phyloP scores from a whole-genome alignment of 2,329 filamentous ascomycete species.

The Seiridium unicorne region DNA sequence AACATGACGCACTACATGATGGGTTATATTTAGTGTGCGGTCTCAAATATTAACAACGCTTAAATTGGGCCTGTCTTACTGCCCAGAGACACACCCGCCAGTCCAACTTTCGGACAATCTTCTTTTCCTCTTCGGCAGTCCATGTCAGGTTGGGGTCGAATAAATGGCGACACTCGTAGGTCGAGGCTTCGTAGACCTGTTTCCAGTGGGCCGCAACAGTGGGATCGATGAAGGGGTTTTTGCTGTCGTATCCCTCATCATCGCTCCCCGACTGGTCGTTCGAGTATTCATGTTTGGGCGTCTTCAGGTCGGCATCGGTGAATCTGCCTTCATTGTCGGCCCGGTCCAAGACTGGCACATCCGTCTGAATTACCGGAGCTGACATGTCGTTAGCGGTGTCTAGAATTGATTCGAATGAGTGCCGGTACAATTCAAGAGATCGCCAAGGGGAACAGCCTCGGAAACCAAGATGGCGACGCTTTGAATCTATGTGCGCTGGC shows the following conservation, averaged over 20 bases:
- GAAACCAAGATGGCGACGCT: background rate
- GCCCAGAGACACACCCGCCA: constrained; percentile 39
- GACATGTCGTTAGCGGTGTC: background rate
- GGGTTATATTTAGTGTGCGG: no score
- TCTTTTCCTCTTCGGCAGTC: constrained; percentile 51
- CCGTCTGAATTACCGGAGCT: background rate
- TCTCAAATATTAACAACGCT: no score
- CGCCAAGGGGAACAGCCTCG: background rate
- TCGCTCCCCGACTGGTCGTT: constrained; percentile 2
- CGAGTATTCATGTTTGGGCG: background rate
- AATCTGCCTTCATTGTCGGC: background rate
- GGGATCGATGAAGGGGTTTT: constrained; percentile 30
- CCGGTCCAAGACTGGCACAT: constrained; percentile 1
- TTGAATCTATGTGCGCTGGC: background rate
- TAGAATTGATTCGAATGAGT: background rate
- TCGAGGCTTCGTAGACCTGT: constrained; percentile 29
- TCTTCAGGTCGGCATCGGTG: background rate
- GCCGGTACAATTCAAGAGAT: background rate
- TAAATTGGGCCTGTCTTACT: constrained; percentile 19
- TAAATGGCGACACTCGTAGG: constrained; percentile 53
- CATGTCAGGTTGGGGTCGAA: constrained; percentile 54
- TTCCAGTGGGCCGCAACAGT: constrained; percentile 29
- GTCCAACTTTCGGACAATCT: constrained; percentile 46
- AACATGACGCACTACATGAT: constrained; percentile 51
- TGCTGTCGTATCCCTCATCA: constrained; percentile 3